These are phyloP conservation scores for Themeda triandra DNA, from an alignment of 176 grass and related monocot genomes.

Conservation along the genomic window DNA sequence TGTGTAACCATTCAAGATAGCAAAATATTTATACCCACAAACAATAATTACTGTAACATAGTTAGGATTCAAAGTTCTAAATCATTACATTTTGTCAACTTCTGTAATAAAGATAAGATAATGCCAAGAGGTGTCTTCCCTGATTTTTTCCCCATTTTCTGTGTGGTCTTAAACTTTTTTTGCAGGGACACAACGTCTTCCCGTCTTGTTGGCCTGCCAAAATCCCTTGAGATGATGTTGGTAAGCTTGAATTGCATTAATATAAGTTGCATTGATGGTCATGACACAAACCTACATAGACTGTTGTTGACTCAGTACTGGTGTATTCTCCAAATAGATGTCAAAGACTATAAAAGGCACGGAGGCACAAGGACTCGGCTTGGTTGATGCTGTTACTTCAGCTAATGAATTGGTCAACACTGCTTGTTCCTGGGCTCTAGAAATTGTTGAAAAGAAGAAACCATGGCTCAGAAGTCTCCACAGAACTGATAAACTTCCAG, in stretches of 20 bases:
- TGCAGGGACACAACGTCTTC: slow-evolving; percentile 85
- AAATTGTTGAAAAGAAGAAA: slow-evolving; percentile 56
- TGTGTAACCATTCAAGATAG: slow-evolving; percentile 3
- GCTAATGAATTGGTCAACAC: slow-evolving; percentile 54
- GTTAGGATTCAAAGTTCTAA: not conserved
- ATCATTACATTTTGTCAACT: not conserved
- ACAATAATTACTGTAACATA: not conserved
- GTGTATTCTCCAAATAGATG: slow-evolving; percentile 44
- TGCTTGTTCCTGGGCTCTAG: slow-evolving; percentile 67
- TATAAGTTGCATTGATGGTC: not conserved
- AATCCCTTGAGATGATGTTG: slow-evolving; percentile 86
- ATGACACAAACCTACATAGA: slow-evolving; percentile 16
- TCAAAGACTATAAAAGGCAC: slow-evolving; percentile 80
- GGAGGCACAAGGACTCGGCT: slow-evolving; percentile 60
- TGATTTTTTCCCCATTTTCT: not conserved
- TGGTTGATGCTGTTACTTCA: slow-evolving; percentile 63
- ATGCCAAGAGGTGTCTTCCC: not conserved
- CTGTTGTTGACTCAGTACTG: not conserved
- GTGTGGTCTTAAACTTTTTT: slow-evolving; percentile 11
- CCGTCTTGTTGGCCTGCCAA: slow-evolving; percentile 80
- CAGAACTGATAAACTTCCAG: slow-evolving; percentile 64
- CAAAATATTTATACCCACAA: not conserved
- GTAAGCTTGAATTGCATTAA: slow-evolving; percentile 38
- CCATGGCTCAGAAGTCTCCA: slow-evolving; percentile 82
- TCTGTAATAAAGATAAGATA: slow-evolving; percentile 3